Conservation (phyloP, 148 eudicot genomes). For the Vaccinium vitisidaea region DNA sequence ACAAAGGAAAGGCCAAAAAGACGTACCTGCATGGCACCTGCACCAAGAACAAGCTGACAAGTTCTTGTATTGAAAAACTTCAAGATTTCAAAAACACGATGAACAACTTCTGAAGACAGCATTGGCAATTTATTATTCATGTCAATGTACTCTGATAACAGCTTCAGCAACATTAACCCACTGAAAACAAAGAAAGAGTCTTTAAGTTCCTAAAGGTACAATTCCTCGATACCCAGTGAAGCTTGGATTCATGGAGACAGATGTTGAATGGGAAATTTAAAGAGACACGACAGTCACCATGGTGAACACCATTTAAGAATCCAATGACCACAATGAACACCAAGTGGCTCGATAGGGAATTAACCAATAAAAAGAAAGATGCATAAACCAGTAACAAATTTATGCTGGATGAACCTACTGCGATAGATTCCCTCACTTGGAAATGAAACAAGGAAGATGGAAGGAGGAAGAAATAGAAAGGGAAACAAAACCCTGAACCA, state of each 20-base stretch:
- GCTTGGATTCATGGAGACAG: neutral
- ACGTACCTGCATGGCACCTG: constrained; percentile 97
- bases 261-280: neutral
- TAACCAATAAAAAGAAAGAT: neutral
- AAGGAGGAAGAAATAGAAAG: neutral
- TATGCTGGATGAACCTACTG: neutral
- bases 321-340: neutral
- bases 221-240: neutral
- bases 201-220: constrained; percentile 7
- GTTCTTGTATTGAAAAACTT: constrained; percentile 94
- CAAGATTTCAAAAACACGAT: constrained; percentile 91
- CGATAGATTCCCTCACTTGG: neutral
- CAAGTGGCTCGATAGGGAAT: neutral
- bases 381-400: neutral
- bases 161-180: constrained; percentile 96
- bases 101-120: constrained; percentile 86
- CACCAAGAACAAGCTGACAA: constrained; percentile 98
- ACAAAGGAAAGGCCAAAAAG: neutral
- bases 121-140: constrained; percentile 77
- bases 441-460: neutral
- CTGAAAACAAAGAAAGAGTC: constrained; percentile 40
- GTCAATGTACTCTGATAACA: constrained; percentile 96
- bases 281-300: neutral
- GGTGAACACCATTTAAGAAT: neutral
- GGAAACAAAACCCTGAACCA: neutral